A percentile compares a stretch with the other conserved stretches of the same genome.
These are phyloP conservation scores for Phaseolus coccineus DNA, from an alignment of 331 rosid species.

Conservation along the genomic window DNA sequence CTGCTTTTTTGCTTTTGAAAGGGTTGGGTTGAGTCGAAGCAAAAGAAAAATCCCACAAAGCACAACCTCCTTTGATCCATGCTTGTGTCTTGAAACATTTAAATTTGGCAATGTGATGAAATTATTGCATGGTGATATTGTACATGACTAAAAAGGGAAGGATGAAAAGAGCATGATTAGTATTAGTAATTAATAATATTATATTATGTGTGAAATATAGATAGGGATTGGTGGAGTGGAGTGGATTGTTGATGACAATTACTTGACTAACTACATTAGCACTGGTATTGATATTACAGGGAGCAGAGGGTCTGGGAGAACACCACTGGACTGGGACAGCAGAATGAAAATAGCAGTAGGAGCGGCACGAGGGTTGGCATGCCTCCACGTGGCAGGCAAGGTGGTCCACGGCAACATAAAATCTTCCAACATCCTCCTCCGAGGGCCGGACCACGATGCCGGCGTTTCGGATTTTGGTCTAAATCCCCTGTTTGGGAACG, in stretches of 20 bases:
- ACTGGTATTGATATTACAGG: constrained; percentile 53
- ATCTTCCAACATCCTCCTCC: constrained; percentile 89
- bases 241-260: not conserved
- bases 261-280: not conserved
- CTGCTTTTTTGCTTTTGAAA: constrained; percentile 26
- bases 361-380: constrained; percentile 71
- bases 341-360: constrained; percentile 75
- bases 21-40: constrained; percentile 7
- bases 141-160: not conserved
- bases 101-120: not conserved
- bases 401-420: constrained; percentile 90
- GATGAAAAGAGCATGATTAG: not conserved
- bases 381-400: constrained; percentile 80
- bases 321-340: constrained; percentile 90
- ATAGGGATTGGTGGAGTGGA: not conserved
- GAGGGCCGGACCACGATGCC: constrained; percentile 65
- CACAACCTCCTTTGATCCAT: constrained; percentile 9
- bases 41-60: constrained; percentile 1
- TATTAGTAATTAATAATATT: no score
- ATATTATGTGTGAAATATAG: not conserved
- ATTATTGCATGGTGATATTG: not conserved
- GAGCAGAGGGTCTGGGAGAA: constrained; percentile 90
- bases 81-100: not conserved
- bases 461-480: constrained; percentile 80
- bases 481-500: constrained; percentile 66